phyloP scores from a whole-genome alignment of 805 yeast species.

The Hanseniaspora taiwanica region DNA sequence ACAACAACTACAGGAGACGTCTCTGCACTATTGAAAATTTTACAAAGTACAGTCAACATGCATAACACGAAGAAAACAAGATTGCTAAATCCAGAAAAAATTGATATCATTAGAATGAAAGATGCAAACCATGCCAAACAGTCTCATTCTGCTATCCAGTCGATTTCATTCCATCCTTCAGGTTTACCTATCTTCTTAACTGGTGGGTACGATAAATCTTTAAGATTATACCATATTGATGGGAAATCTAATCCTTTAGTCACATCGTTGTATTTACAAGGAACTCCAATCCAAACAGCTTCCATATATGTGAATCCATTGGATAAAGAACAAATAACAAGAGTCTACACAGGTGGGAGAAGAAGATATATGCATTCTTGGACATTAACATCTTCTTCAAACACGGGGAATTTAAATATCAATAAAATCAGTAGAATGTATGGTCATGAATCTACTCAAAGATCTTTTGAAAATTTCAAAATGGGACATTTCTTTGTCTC shows the following conservation, averaged over 20 bases:
- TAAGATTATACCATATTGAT: constrained; percentile 80
- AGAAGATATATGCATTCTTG: constrained; percentile 86
- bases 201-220: constrained; percentile 84
- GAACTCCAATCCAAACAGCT: constrained; percentile 72
- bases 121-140: constrained; percentile 69
- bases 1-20: constrained; percentile 19
- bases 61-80: constrained; percentile 26
- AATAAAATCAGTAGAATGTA: constrained; percentile 82
- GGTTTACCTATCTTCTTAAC: constrained; percentile 69
- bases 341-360: constrained; percentile 73
- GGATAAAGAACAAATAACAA: constrained; percentile 1
- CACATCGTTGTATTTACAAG: constrained; percentile 65
- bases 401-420: constrained; percentile 27
- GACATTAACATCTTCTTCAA: constrained; percentile 56
- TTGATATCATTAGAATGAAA: constrained; percentile 70
- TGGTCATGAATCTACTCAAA: constrained; percentile 80
- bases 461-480: constrained; percentile 76
- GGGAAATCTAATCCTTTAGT: constrained; percentile 74
- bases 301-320: constrained; percentile 18
- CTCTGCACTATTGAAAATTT: constrained; percentile 29
- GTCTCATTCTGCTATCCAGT: constrained; percentile 73
- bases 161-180: constrained; percentile 70
- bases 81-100: constrained; percentile 51
- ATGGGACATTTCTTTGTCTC: constrained; percentile 33
- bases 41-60: constrained; percentile 19